Conservation (phyloP, 2,329 filamentous ascomycete species). For the Blastomyces gilchristii region DNA sequence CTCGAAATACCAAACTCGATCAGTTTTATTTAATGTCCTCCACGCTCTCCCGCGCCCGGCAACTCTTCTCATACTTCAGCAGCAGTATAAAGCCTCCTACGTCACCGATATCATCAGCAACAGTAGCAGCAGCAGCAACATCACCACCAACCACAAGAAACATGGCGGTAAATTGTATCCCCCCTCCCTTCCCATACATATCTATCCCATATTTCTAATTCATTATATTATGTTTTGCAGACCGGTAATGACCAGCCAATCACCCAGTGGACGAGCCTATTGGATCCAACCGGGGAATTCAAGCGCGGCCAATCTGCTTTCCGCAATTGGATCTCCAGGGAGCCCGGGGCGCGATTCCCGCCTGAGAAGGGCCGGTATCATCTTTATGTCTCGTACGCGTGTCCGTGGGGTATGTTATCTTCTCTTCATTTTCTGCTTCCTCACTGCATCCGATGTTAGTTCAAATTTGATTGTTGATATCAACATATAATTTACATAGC, state of each 20-base stretch:
- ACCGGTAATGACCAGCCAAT: constrained; percentile 42
- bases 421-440: too few relatives aligned
- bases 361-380: constrained; percentile 87
- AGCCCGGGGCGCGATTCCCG: constrained; percentile 63
- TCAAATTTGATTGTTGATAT: constrained; percentile 4
- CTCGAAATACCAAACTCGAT: not conserved
- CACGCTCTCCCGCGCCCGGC: not conserved
- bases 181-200: not conserved
- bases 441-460: not conserved
- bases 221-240: constrained; percentile 10
- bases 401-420: constrained; percentile 59
- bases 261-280: constrained; percentile 72
- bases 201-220: not conserved
- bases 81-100: not conserved
- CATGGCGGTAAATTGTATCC: constrained; percentile 9
- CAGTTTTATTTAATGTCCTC: not conserved
- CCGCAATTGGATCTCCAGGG: constrained; percentile 65
- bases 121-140: not conserved
- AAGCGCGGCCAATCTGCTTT: constrained; percentile 79
- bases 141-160: not conserved
- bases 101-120: constrained; percentile 2
- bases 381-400: constrained; percentile 88
- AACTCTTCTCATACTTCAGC: not conserved
- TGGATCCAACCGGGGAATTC: constrained; percentile 79
- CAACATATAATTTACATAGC: constrained; percentile 39